Percentiles rank a stretch among this genome's conserved stretches.
These are phyloP conservation scores for Rhynchospora breviuscula DNA, from an alignment of 176 grass and related monocot genomes.

Conservation along the genomic window DNA sequence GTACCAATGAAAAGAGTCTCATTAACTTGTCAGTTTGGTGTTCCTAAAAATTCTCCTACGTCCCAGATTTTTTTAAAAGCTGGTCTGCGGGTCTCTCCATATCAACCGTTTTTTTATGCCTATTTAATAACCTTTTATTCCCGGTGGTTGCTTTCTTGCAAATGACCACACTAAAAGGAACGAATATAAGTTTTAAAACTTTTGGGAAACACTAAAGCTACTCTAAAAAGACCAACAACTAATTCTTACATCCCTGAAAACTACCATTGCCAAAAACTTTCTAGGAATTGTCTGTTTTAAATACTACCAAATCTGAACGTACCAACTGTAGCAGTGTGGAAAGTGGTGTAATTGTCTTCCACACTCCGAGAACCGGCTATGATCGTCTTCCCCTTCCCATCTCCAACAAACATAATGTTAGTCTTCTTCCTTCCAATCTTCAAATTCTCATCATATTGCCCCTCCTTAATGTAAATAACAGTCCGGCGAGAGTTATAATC, in stretches of 20 bases:
- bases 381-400: constrained; percentile 42
- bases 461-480: constrained; percentile 55
- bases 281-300: neutral
- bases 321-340: constrained; percentile 66
- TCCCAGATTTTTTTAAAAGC: neutral
- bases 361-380: constrained; percentile 33
- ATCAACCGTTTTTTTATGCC: neutral
- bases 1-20: neutral
- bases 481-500: constrained; percentile 35
- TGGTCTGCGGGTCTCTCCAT: neutral
- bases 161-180: neutral
- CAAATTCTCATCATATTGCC: constrained; percentile 54
- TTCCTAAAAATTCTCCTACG: neutral
- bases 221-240: neutral
- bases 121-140: neutral
- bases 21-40: neutral
- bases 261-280: neutral
- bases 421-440: constrained; percentile 56
- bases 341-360: constrained; percentile 49
- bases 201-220: neutral
- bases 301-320: neutral
- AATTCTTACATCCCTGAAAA: neutral
- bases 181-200: neutral
- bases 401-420: constrained; percentile 61
- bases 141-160: neutral